Evolutionary conservation across 1,284 basidiomycete species (phyloP).

Genomic region (Ganoderma boninense): DNA sequence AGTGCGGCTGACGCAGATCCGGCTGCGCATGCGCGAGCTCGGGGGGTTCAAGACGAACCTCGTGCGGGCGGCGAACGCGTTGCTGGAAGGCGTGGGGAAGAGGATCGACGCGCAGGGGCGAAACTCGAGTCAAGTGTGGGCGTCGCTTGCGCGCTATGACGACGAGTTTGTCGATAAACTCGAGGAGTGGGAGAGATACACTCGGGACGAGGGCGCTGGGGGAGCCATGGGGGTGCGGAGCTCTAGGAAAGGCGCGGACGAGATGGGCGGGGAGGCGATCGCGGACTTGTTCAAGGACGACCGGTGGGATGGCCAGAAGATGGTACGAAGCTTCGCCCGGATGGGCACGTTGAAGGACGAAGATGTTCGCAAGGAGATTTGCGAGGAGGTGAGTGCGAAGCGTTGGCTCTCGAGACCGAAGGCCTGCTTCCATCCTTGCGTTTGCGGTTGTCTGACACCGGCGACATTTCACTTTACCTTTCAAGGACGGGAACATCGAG

Average conservation of each 20-base stretch:
- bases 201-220: constrained; percentile 46
- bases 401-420: neutral
- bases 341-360: constrained; percentile 53
- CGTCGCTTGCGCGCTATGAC: constrained; percentile 79
- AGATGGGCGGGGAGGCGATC: constrained; percentile 47
- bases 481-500: constrained; percentile 50
- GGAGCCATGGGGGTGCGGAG: constrained; percentile 50
- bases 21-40: constrained; percentile 64
- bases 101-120: constrained; percentile 33
- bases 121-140: constrained; percentile 66
- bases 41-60: constrained; percentile 58
- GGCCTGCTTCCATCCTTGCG: neutral
- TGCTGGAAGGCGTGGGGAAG: constrained; percentile 56
- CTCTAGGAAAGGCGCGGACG: constrained; percentile 43
- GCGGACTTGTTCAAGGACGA: constrained; percentile 58
- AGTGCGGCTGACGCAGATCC: constrained; percentile 57
- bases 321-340: constrained; percentile 78
- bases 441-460: neutral
- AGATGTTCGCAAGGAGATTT: constrained; percentile 43
- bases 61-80: constrained; percentile 61
- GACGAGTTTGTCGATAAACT: constrained; percentile 70
- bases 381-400: constrained; percentile 39
- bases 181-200: constrained; percentile 65
- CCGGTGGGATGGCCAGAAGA: constrained; percentile 77
- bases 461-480: neutral